phyloP scores from a whole-genome alignment of 1,284 basidiomycete genomes.

The Ustilago esculenta region DNA sequence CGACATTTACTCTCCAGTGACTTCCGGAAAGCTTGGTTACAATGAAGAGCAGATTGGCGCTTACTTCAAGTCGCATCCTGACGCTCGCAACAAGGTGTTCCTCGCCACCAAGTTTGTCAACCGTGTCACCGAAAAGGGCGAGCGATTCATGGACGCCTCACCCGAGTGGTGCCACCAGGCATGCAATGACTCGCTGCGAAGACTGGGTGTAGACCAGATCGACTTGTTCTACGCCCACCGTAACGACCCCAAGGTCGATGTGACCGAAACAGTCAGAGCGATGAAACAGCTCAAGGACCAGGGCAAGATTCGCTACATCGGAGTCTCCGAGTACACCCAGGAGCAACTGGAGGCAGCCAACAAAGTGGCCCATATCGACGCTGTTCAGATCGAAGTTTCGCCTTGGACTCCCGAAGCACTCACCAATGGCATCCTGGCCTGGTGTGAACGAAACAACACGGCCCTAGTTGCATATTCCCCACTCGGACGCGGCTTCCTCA shows the following conservation, averaged over 20 bases:
- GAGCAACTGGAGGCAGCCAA: slow-evolving; percentile 42
- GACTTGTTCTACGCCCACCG: slow-evolving; percentile 69
- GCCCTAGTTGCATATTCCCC: slow-evolving; percentile 52
- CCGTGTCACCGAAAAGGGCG: slow-evolving; percentile 36
- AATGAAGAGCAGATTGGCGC: slow-evolving; percentile 67
- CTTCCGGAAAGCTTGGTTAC: slow-evolving; percentile 54
- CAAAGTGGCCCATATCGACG: slow-evolving; percentile 68
- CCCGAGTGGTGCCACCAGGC: slow-evolving; percentile 64
- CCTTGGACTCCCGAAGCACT: slow-evolving; percentile 66
- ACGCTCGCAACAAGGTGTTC: slow-evolving; percentile 66
- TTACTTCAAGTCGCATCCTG: slow-evolving; percentile 63
- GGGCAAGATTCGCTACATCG: slow-evolving; percentile 79
- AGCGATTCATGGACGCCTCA: slow-evolving; percentile 31
- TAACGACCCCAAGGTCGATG: slow-evolving; percentile 69
- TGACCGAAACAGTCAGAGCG: slow-evolving; percentile 79
- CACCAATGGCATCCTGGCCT: slow-evolving; percentile 54
- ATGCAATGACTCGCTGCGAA: slow-evolving; percentile 63
- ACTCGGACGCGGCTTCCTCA: slow-evolving; percentile 50
- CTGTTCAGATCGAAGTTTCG: slow-evolving; percentile 70
- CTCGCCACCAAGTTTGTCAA: slow-evolving; percentile 68
- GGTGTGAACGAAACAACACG: slow-evolving; percentile 44
- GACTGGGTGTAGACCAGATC: slow-evolving; percentile 65
- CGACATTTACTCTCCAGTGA: slow-evolving; percentile 51
- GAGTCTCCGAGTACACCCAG: slow-evolving; percentile 69
- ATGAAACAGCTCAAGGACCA: slow-evolving; percentile 79